Base-by-base conservation (phyloP, 805 yeast genomes). In the Yarrowia yakushimensis region DNA sequence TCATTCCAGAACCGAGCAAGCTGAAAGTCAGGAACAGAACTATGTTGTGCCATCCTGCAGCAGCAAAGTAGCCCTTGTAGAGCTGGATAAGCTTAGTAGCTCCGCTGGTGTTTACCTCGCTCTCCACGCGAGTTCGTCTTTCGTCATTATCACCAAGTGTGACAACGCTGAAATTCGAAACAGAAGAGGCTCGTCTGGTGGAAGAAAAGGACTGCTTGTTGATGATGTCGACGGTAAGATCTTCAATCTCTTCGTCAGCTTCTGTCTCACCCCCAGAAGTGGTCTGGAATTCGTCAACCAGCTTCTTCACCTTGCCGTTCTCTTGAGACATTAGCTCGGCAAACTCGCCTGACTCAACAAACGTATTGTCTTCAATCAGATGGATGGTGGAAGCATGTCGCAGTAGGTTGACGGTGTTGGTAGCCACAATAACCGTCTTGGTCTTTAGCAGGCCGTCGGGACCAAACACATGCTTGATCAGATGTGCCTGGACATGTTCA, bases 401-500 rank as follows among this genome's bases (percentile, higher is more conserved):
- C 65, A 90, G 81, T 65, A 90, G 76, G 9, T 90, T 82, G 55
- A 90, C 76, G 70, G 90, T 96, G 72, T 90, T 97, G 0, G 97
- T 90, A 1, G 96, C 96, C 69, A 90, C 77, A 9, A 90, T 69
- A 67, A 93, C 79, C 0, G 96, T 90, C 69, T 81, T 83, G 20
- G 74, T 73, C 42, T 75, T 74, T 64, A 90, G 71, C 31, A 83
- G 64, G 0, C 88, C 91, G 33, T 80, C 76, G 17, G 88, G 84
- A 64, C 81, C 66, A 52, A 90, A 72, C 73, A 96, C 90, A 42
- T 82, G 76, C 33, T 83, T 81, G 81, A 90, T 81, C 57, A 90
- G 86, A 67, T 85, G 89, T 61, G 82, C 83, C 18, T 96, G 94
- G 30, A 90, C 96, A 69, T 88, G 83, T 9, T 96, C 88, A 75